Evolutionary conservation across 1,284 basidiomycete genomes (phyloP).

Genomic region (Xerocomus minutiporus): DNA sequence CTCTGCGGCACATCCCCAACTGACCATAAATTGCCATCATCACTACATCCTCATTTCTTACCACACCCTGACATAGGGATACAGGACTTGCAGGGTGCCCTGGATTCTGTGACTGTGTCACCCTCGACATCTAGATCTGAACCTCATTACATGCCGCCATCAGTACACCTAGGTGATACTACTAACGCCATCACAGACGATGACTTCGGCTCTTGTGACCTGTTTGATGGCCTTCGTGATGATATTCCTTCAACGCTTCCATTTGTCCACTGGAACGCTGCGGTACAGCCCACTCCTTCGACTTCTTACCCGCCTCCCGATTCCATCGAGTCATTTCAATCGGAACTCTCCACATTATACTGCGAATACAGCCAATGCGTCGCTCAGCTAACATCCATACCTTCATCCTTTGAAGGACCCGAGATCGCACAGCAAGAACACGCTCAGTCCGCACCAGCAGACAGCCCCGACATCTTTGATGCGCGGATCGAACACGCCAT

Average conservation of each 20-base stretch:
- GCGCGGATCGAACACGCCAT: conserved; percentile 45
- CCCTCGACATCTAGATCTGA: conserved; percentile 20
- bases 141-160: conserved; percentile 9
- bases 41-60: conserved; percentile 13
- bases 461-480: conserved; percentile 33
- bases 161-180: conserved; percentile 9
- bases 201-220: conserved; percentile 3
- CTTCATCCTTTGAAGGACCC: conserved; percentile 25
- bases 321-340: conserved; percentile 25
- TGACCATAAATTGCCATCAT: neutral
- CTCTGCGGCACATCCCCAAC: conserved; percentile 9
- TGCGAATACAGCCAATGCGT: conserved; percentile 46
- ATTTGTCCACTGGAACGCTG: conserved; percentile 24
- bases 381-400: conserved; percentile 42
- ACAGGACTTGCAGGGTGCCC: conserved; percentile 16
- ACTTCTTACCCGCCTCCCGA: conserved; percentile 15
- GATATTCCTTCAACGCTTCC: conserved; percentile 21
- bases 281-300: conserved; percentile 16
- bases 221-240: conserved; percentile 11
- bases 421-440: conserved; percentile 8
- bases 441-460: conserved; percentile 5
- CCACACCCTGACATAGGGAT: conserved; percentile 8
- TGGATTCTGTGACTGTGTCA: conserved; percentile 5
- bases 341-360: conserved; percentile 43
- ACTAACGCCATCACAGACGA: conserved; percentile 6